Evolutionary conservation across 331 rosid species (phyloP).

Genomic region (Phaseolus coccineus): DNA sequence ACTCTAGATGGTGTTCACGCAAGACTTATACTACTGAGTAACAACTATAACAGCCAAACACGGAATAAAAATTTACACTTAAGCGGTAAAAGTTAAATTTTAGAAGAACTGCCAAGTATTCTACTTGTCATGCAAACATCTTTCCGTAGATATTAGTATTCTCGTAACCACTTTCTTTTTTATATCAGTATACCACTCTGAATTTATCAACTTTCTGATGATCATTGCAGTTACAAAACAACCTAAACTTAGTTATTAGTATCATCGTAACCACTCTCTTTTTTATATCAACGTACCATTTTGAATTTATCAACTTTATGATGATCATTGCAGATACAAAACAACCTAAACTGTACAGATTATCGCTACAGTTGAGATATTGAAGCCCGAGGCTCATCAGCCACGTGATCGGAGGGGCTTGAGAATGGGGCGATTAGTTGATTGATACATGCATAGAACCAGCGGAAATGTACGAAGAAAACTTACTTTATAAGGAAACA

Average conservation of each 20-base stretch:
- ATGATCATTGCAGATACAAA: conserved; percentile 29
- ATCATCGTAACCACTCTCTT: neutral
- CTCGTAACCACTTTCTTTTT: neutral
- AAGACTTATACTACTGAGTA: neutral
- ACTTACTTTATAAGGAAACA: conserved; percentile 25
- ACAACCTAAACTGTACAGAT: conserved; percentile 36
- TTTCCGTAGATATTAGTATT: neutral
- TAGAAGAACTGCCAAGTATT: neutral
- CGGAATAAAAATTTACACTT: neutral
- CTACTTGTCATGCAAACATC: neutral
- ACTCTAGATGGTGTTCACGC: neutral
- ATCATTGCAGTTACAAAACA: too few relatives aligned
- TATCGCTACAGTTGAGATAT: conserved; percentile 33
- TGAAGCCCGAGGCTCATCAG: conserved; percentile 31
- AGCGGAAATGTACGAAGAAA: conserved; percentile 38
- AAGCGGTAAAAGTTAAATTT: neutral
- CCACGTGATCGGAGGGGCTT: conserved; percentile 31
- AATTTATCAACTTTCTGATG: too few relatives aligned
- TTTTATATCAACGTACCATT: conserved; percentile 27
- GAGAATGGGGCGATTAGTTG: conserved; percentile 27
- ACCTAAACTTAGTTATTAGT: too few relatives aligned
- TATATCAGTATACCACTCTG: too few relatives aligned
- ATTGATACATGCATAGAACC: conserved; percentile 41
- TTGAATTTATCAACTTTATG: conserved; percentile 22
- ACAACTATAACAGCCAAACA: neutral